These are phyloP conservation scores for Pyricularia sp. DNA, from an alignment of 2,329 filamentous ascomycete genomes.

Conservation along the genomic window DNA sequence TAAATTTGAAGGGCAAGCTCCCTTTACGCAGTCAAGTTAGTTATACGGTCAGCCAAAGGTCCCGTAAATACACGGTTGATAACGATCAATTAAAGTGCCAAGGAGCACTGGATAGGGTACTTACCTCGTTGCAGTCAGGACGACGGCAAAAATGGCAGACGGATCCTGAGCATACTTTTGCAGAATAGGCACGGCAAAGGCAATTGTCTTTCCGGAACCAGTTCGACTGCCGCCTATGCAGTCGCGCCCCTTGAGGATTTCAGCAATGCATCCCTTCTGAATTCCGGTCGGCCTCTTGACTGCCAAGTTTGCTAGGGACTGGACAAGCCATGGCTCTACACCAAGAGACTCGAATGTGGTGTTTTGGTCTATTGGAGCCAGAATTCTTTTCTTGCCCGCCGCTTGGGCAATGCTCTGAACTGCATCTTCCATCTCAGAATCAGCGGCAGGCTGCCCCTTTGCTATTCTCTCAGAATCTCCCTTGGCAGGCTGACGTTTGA, in stretches of 20 bases:
- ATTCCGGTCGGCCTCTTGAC: constrained; percentile 86
- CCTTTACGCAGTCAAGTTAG: constrained; percentile 18
- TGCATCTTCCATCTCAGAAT: background rate
- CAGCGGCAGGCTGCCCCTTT: background rate
- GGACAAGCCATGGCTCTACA: constrained; percentile 77
- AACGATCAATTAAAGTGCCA: background rate
- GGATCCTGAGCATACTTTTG: constrained; percentile 91
- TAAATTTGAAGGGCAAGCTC: constrained; percentile 93
- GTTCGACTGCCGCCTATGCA: constrained; percentile 92
- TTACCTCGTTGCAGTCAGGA: constrained; percentile 75
- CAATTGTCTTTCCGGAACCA: constrained; percentile 93
- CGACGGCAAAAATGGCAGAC: constrained; percentile 75
- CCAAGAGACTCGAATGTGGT: constrained; percentile 58
- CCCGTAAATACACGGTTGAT: background rate
- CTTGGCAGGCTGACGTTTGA: constrained; percentile 22
- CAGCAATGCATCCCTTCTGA: constrained; percentile 83
- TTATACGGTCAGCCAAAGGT: background rate
- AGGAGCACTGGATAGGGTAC: background rate
- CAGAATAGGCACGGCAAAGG: constrained; percentile 87
- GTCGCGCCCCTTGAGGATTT: constrained; percentile 80
- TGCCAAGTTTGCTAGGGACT: constrained; percentile 61
- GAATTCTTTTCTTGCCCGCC: constrained; percentile 16
- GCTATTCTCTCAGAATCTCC: background rate
- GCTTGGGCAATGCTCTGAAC: background rate
- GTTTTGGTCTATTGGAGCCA: constrained; percentile 41